phyloP scores from a whole-genome alignment of 345 rosid species.

The Viola odorata region DNA sequence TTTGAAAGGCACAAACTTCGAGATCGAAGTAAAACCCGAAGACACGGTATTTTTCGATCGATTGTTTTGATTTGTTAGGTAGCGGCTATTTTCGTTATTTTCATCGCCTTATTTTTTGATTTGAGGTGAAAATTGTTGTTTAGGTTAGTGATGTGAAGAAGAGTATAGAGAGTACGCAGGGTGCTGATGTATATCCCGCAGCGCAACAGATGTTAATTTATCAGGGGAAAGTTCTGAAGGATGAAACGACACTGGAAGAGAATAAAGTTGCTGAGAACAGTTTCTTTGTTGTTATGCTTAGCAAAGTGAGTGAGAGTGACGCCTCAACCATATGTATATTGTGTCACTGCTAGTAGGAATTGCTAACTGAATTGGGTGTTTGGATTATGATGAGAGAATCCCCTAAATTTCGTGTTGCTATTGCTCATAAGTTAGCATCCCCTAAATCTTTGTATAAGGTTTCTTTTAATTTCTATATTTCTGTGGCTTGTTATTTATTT shows the following conservation, averaged over 20 bases:
- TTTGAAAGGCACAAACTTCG: slow-evolving; percentile 66
- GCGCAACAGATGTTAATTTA: slow-evolving; percentile 70
- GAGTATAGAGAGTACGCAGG: slow-evolving; percentile 63
- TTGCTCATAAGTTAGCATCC: no score
- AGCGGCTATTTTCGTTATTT: background rate
- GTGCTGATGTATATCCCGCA: slow-evolving; percentile 64
- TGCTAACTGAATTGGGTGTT: background rate
- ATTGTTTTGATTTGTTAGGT: background rate
- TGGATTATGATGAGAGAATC: background rate
- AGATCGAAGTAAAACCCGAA: slow-evolving; percentile 57
- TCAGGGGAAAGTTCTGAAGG: slow-evolving; percentile 82
- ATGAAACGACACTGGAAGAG: slow-evolving; percentile 65
- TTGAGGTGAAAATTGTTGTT: background rate
- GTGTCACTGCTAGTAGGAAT: background rate
- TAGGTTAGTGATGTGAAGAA: slow-evolving; percentile 49
- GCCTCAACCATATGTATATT: background rate
- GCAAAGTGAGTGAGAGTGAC: slow-evolving; percentile 42
- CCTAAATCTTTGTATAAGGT: background rate
- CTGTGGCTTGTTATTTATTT: background rate
- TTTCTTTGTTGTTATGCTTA: slow-evolving; percentile 75
- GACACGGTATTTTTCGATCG: slow-evolving; percentile 34
- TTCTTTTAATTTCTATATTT: background rate
- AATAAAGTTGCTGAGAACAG: slow-evolving; percentile 67
- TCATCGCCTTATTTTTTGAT: background rate
- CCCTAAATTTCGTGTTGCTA: no score